Conservation (phyloP, 257 asterid genomes). For the Apocynum venetum region DNA sequence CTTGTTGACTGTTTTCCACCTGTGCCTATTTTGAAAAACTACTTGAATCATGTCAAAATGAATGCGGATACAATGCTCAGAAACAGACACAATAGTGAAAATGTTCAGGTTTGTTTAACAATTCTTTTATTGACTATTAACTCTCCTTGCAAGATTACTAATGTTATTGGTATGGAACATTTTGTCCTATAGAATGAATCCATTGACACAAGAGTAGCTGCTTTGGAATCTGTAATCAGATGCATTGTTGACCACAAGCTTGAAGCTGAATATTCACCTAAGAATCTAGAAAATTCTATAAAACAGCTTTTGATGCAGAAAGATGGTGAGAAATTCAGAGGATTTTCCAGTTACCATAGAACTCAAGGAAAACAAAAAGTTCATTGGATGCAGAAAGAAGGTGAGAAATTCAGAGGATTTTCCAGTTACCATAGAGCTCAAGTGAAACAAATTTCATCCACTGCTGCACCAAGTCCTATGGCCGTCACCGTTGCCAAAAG, state of each 20-base stretch:
- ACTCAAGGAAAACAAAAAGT: not conserved
- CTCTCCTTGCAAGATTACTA: not conserved
- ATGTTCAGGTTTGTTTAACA: slow-evolving; percentile 14
- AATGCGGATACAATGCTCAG: not conserved
- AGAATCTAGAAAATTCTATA: slow-evolving; percentile 10
- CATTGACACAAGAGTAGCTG: slow-evolving; percentile 16
- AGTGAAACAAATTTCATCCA: not conserved
- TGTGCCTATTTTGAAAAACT: slow-evolving; percentile 18
- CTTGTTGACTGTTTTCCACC: slow-evolving; percentile 22
- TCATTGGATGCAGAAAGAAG: slow-evolving; percentile 10
- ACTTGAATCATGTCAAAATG: slow-evolving; percentile 8
- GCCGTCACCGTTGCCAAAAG: slow-evolving; percentile 22
- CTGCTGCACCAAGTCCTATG: slow-evolving; percentile 16
- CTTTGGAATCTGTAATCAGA: slow-evolving; percentile 21
- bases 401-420: not conserved
- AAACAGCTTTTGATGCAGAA: slow-evolving; percentile 15
- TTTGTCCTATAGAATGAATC: slow-evolving; percentile 16
- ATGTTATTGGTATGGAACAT: not conserved
- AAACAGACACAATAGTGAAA: not conserved
- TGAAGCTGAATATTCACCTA: slow-evolving; percentile 18
- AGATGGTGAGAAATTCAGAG: not conserved
- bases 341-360: not conserved
- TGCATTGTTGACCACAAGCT: slow-evolving; percentile 22
- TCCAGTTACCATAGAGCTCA: not conserved
- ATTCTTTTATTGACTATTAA: slow-evolving; percentile 11